These are phyloP conservation scores for Didymella arachidicola DNA, from an alignment of 2,329 filamentous ascomycete genomes.

Conservation along the genomic window DNA sequence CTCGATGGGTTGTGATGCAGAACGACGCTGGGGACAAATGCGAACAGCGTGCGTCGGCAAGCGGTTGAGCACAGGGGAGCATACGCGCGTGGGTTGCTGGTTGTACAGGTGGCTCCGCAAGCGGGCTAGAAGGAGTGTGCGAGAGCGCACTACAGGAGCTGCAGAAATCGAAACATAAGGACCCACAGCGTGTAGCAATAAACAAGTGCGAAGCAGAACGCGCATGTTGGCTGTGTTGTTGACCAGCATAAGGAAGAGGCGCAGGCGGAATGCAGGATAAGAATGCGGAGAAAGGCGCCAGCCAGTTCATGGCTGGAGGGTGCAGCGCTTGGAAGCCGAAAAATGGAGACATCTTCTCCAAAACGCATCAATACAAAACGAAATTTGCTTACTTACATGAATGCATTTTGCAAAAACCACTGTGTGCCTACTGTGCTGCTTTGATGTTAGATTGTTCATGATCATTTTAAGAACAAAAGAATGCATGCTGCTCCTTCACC, in stretches of 20 bases:
- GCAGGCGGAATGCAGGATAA: constrained; percentile 46
- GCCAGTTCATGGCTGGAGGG: constrained; percentile 42
- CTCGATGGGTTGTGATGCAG: constrained; percentile 39
- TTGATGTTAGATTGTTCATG: background rate
- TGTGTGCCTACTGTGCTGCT: background rate
- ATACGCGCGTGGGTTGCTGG: constrained; percentile 42
- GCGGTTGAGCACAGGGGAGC: constrained; percentile 31
- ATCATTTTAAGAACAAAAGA: background rate
- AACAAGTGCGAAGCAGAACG: constrained; percentile 29
- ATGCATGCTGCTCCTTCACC: constrained; percentile 21
- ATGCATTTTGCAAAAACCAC: constrained; percentile 45
- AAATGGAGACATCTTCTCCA: constrained; percentile 34
- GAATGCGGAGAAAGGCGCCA: constrained; percentile 51
- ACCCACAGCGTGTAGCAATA: constrained; percentile 44
- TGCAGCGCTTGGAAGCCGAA: constrained; percentile 37
- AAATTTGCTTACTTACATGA: constrained; percentile 44
- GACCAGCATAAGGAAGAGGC: constrained; percentile 40
- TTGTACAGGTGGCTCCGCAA: constrained; percentile 48
- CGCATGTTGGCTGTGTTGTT: constrained; percentile 37
- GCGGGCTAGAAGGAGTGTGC: constrained; percentile 44
- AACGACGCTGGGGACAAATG: constrained; percentile 49
- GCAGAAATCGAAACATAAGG: constrained; percentile 33
- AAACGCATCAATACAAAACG: constrained; percentile 33
- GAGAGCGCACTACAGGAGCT: constrained; percentile 47
- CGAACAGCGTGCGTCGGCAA: constrained; percentile 49